These are phyloP conservation scores for Neopestalotiopsis sp. DNA, from an alignment of 2,329 filamentous ascomycete species.

Conservation along the genomic window DNA sequence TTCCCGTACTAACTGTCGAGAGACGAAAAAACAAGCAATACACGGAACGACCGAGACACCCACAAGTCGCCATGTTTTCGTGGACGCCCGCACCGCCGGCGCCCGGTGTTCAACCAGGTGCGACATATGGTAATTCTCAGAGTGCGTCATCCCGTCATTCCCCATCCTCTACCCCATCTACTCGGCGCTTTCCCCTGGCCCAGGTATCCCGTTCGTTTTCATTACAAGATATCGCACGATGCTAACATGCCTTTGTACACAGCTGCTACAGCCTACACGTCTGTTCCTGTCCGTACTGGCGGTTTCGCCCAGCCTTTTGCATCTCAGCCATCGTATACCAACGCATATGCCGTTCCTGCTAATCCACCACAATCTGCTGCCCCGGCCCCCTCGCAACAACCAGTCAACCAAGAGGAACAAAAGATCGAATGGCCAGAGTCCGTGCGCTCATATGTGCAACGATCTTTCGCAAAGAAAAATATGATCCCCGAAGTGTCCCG, in stretches of 20 bases:
- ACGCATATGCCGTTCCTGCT: constrained; percentile 35
- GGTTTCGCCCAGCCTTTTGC: constrained; percentile 38
- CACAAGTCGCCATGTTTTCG: constrained; percentile 15
- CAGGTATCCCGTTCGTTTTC: background rate
- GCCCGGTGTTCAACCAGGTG: constrained; percentile 30
- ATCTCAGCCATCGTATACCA: constrained; percentile 33
- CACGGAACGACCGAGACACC: background rate
- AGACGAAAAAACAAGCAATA: background rate
- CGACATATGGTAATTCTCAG: constrained; percentile 32
- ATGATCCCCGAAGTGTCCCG: constrained; percentile 65
- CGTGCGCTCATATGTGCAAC: constrained; percentile 88
- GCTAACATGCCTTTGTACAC: constrained; percentile 32
- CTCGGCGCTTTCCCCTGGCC: background rate
- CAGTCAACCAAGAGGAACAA: constrained; percentile 44
- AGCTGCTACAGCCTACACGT: constrained; percentile 47
- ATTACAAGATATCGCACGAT: constrained; percentile 2
- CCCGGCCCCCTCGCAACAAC: constrained; percentile 39
- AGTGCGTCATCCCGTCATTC: constrained; percentile 20
- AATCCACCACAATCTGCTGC: constrained; percentile 36
- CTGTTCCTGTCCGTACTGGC: constrained; percentile 47
- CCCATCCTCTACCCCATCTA: background rate
- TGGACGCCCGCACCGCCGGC: constrained; percentile 26
- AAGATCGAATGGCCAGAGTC: constrained; percentile 81
- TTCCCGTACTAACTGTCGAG: constrained; percentile 12
- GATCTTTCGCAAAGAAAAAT: constrained; percentile 81